Conservation (phyloP, 2,329 filamentous ascomycete species). For the Alternaria postmessia region DNA sequence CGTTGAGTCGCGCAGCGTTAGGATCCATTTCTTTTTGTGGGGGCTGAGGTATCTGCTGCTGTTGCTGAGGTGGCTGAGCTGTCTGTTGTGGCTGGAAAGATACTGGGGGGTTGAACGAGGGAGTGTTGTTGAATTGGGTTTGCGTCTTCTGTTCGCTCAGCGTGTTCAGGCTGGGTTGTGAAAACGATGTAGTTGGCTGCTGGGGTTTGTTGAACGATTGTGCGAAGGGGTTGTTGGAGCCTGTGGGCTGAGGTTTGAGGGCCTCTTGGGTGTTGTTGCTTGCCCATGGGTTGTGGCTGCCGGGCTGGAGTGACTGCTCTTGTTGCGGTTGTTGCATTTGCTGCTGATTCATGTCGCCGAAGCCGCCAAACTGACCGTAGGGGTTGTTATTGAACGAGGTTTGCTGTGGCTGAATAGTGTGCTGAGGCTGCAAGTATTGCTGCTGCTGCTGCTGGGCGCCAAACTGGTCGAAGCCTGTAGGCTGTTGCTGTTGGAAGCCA, state of each 20-base stretch:
- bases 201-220: slow-evolving; percentile 66
- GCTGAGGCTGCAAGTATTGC: slow-evolving; percentile 48
- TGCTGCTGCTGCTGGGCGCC: slow-evolving; percentile 38
- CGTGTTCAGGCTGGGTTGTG: slow-evolving; percentile 75
- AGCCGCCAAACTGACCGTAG: slow-evolving; percentile 48
- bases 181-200: slow-evolving; percentile 64
- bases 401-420: slow-evolving; percentile 63
- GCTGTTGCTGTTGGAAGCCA: slow-evolving; percentile 62
- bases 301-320: slow-evolving; percentile 73
- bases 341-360: slow-evolving; percentile 44
- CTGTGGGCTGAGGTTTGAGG: slow-evolving; percentile 84
- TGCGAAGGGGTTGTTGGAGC: slow-evolving; percentile 98
- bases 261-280: slow-evolving; percentile 66
- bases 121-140: slow-evolving; percentile 64
- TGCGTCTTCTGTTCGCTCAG: slow-evolving; percentile 87
- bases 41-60: slow-evolving; percentile 52
- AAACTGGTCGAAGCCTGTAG: slow-evolving; percentile 71
- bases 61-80: slow-evolving; percentile 53
- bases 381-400: slow-evolving; percentile 63
- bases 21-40: slow-evolving; percentile 60
- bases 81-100: slow-evolving; percentile 54
- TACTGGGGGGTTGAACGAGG: slow-evolving; percentile 57
- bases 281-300: slow-evolving; percentile 95
- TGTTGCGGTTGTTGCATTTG: slow-evolving; percentile 56
- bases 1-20: slow-evolving; percentile 78